Conservation (phyloP, 139 green algal species). For the Chlorella sp. region DNA sequence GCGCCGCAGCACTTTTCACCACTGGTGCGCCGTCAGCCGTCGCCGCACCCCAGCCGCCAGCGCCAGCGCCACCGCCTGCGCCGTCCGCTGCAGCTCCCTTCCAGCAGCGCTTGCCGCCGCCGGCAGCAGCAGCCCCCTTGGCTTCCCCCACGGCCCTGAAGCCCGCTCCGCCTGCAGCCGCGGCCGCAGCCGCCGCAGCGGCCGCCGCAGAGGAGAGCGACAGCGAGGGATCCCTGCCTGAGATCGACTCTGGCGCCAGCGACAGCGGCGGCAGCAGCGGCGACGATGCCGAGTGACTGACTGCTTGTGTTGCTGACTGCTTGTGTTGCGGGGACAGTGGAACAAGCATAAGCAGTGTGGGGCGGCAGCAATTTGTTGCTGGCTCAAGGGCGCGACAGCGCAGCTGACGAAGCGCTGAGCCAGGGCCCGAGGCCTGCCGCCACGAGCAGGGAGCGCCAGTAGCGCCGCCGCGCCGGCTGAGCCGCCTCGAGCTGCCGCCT, state of each 20-base stretch:
- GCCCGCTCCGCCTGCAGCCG: not conserved
- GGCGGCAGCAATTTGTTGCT: too few species aligned
- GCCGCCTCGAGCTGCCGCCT: constrained; percentile 14
- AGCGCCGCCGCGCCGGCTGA: constrained; percentile 11
- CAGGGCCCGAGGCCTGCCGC: constrained; percentile 25
- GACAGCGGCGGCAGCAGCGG: constrained; percentile 12
- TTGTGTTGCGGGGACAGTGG: too few species aligned
- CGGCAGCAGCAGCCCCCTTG: not conserved
- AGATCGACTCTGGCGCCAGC: constrained; percentile 68
- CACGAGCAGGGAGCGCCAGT: constrained; percentile 40
- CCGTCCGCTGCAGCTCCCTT: too few species aligned
- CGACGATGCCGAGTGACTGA: not conserved
- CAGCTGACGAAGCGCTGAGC: too few species aligned
- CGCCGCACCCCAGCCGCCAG: not conserved
- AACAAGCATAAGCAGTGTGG: too few species aligned
- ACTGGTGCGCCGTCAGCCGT: not conserved
- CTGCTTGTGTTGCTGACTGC: too few species aligned
- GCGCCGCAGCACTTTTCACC: not conserved
- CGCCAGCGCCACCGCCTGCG: too few species aligned
- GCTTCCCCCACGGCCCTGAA: not conserved
- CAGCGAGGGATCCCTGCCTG: constrained; percentile 57
- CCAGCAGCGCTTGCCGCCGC: too few species aligned
- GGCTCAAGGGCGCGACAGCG: too few species aligned
- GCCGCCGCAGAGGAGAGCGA: constrained; percentile 53
- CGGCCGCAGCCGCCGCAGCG: constrained; percentile 4